Conservation (phyloP, 331 rosid genomes). For the Ulmus americana region DNA sequence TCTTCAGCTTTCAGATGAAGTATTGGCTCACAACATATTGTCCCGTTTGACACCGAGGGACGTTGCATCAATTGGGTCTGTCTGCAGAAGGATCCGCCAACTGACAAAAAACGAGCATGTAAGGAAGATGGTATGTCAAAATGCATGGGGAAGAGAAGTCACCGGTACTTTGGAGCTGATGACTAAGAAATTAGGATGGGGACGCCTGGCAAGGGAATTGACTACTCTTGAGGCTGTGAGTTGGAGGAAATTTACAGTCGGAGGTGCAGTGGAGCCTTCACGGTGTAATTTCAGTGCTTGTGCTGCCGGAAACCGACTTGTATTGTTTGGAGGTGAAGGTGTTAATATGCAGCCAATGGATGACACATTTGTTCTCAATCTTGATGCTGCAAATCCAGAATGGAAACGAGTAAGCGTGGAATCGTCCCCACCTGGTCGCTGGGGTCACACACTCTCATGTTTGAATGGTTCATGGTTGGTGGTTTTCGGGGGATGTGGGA, state of each 20-base stretch:
- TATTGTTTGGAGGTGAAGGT: slow-evolving; percentile 96
- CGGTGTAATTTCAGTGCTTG: slow-evolving; percentile 98
- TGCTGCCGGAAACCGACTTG: slow-evolving; percentile 88
- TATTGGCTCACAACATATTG: slow-evolving; percentile 85
- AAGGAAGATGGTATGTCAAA: slow-evolving; percentile 97
- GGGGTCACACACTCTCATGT: slow-evolving; percentile 97
- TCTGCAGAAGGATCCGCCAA: slow-evolving; percentile 81
- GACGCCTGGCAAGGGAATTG: slow-evolving; percentile 82
- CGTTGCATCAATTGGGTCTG: slow-evolving; percentile 95
- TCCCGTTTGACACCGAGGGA: slow-evolving; percentile 95
- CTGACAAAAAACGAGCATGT: slow-evolving; percentile 87
- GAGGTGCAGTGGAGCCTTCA: slow-evolving; percentile 90
- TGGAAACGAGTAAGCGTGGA: slow-evolving; percentile 80
- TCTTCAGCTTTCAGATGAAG: slow-evolving; percentile 96
- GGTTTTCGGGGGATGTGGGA: slow-evolving; percentile 92
- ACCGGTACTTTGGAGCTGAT: slow-evolving; percentile 80
- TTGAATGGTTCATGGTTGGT: slow-evolving; percentile 83
- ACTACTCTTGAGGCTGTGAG: slow-evolving; percentile 94
- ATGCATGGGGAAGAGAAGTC: slow-evolving; percentile 97
- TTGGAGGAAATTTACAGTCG: slow-evolving; percentile 84
- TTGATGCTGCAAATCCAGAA: slow-evolving; percentile 77
- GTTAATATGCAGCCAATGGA: slow-evolving; percentile 97
- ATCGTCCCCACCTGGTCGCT: slow-evolving; percentile 94
- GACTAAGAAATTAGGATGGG: slow-evolving; percentile 95
- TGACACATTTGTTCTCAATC: slow-evolving; percentile 91